phyloP scores from a whole-genome alignment of 1,139 yeast species.

The Geotrichum aggregatum region DNA sequence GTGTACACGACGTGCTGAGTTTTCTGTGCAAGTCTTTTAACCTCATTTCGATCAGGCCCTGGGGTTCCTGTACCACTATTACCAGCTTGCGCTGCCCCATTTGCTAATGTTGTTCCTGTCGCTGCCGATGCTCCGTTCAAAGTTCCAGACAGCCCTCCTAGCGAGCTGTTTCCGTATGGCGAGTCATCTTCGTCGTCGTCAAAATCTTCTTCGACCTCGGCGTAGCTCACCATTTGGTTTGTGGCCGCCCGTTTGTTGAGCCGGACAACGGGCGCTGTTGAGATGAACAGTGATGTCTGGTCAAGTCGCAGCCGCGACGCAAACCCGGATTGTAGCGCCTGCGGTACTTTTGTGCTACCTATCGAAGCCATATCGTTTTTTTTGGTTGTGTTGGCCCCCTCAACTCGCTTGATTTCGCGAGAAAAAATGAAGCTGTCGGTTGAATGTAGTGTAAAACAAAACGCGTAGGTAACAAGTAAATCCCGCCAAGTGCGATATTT shows the following conservation, averaged over 20 bases:
- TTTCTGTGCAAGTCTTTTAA: constrained; percentile 32
- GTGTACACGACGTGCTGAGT: constrained; percentile 37
- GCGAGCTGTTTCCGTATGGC: constrained; percentile 22
- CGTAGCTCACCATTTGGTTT: constrained; percentile 66
- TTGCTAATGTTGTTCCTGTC: constrained; percentile 10
- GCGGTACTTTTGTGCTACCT: constrained; percentile 44
- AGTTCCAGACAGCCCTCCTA: constrained; percentile 6
- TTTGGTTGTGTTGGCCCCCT: neutral
- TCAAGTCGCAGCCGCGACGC: constrained; percentile 61
- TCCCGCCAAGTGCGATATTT: too few relatives aligned
- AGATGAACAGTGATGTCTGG: constrained; percentile 63
- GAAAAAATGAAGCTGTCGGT: too few relatives aligned
- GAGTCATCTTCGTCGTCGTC: constrained; percentile 63
- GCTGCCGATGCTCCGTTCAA: constrained; percentile 20
- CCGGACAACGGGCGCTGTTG: constrained; percentile 69
- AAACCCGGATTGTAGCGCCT: constrained; percentile 69
- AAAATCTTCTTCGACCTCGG: constrained; percentile 73
- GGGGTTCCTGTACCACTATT: constrained; percentile 11
- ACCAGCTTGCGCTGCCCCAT: constrained; percentile 7
- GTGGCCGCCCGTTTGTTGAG: constrained; percentile 67
- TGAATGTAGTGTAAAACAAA: too few relatives aligned
- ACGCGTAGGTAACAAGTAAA: too few relatives aligned
- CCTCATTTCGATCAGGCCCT: constrained; percentile 26
- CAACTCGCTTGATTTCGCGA: neutral
- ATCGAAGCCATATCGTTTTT: neutral